Percentiles rank a stretch among this genome's conserved stretches.
phyloP scores from a whole-genome alignment of 768 basidiomycete species.

The Boletellus sp. region DNA sequence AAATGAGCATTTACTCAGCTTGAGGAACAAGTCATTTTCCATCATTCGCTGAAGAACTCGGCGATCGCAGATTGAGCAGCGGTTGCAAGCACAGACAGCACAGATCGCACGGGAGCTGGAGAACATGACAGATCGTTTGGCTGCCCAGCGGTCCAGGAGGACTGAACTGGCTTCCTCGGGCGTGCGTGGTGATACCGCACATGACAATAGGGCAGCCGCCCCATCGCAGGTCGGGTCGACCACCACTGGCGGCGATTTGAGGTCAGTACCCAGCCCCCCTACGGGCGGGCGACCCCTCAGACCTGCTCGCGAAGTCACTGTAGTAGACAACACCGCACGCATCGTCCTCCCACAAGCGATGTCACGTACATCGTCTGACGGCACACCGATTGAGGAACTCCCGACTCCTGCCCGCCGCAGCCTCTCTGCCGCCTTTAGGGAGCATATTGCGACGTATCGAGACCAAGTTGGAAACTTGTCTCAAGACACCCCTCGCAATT shows the following conservation, averaged over 20 bases:
- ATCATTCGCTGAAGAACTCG: no score
- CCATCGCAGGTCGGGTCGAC: neutral
- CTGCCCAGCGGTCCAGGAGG: slow-evolving; percentile 22
- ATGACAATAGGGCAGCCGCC: neutral
- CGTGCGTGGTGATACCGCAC: slow-evolving; percentile 6
- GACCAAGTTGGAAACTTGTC: slow-evolving; percentile 10
- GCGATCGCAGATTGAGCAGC: no score
- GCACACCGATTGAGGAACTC: slow-evolving; percentile 18
- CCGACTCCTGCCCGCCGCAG: slow-evolving; percentile 12
- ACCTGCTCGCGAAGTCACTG: slow-evolving; percentile 12
- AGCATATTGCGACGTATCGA: slow-evolving; percentile 16
- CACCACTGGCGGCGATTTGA: slow-evolving; percentile 1
- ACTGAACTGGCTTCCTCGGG: slow-evolving; percentile 16
- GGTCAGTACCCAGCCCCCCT: slow-evolving; percentile 5
- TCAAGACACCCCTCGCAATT: slow-evolving; percentile 18
- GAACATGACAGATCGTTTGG: slow-evolving; percentile 28
- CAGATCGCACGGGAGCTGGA: slow-evolving; percentile 33
- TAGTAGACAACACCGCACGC: slow-evolving; percentile 18
- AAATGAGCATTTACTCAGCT: no score
- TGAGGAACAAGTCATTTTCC: no score
- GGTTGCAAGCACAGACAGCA: slow-evolving; percentile 26
- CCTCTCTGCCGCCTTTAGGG: slow-evolving; percentile 21
- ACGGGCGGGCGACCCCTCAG: slow-evolving; percentile 15
- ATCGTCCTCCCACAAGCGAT: slow-evolving; percentile 19
- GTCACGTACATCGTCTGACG: slow-evolving; percentile 25